Evolutionary conservation across 345 rosid genomes (phyloP).

Genomic region (Gossypium mustelinum): DNA sequence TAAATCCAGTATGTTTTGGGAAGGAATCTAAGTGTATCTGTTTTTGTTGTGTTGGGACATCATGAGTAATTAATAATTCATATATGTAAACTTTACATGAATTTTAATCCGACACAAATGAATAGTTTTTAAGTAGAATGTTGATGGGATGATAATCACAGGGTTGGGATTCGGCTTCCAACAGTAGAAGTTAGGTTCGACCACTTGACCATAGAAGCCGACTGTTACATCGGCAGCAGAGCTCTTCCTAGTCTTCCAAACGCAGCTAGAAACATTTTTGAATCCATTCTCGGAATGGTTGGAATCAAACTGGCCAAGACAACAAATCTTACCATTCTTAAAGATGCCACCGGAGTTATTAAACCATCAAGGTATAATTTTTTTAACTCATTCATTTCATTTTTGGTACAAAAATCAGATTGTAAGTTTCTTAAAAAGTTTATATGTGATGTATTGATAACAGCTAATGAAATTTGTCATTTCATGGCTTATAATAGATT

Average conservation of each 20-base stretch:
- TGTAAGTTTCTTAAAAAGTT: too few species aligned
- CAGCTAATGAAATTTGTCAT: neutral
- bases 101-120: too few species aligned
- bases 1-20: neutral
- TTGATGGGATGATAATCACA: constrained; percentile 6
- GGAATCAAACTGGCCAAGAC: constrained; percentile 63
- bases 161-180: constrained; percentile 79
- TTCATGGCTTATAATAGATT: neutral
- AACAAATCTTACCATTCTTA: constrained; percentile 71
- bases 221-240: constrained; percentile 68
- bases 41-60: neutral
- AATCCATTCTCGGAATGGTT: constrained; percentile 46
- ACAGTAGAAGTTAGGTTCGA: constrained; percentile 78
- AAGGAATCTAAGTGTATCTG: neutral
- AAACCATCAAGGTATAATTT: constrained; percentile 63
- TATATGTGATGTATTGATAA: too few species aligned
- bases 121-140: too few species aligned
- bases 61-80: neutral
- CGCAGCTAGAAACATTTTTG: constrained; percentile 56
- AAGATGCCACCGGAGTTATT: constrained; percentile 66
- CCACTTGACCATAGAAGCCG: constrained; percentile 57
- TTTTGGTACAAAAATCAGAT: too few species aligned
- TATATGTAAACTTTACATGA: too few species aligned
- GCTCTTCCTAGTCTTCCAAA: constrained; percentile 85
- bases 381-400: neutral